Percentiles rank a stretch among this genome's conserved stretches.
phyloP scores from a whole-genome alignment of 371 early-diverging fungal genomes.

The Zychaea mexicana region DNA sequence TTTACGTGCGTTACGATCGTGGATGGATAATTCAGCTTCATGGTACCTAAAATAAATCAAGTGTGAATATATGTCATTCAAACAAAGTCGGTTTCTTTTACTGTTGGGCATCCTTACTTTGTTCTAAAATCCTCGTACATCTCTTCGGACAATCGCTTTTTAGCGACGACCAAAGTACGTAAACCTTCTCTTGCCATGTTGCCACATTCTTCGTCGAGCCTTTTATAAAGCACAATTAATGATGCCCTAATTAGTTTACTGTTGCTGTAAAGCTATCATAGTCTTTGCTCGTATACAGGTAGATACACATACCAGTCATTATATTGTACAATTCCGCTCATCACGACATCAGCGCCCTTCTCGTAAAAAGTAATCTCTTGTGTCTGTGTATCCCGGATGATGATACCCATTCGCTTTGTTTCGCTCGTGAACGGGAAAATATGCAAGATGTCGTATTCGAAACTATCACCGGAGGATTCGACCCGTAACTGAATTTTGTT shows the following conservation, averaged over 20 bases:
- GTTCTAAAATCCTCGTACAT: slow-evolving; percentile 67
- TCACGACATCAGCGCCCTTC: slow-evolving; percentile 99
- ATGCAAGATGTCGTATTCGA: slow-evolving; percentile 84
- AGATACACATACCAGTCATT: slow-evolving; percentile 86
- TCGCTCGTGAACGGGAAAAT: slow-evolving; percentile 98
- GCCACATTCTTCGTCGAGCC: slow-evolving; percentile 97
- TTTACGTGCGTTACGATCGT: slow-evolving; percentile 74
- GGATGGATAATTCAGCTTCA: slow-evolving; percentile 75
- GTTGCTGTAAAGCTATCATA: not conserved
- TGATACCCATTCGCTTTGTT: slow-evolving; percentile 99
- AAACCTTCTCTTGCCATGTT: slow-evolving; percentile 99
- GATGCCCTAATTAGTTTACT: not conserved
- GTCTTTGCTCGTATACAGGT: not conserved
- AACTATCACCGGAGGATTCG: slow-evolving; percentile 37
- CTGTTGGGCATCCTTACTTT: slow-evolving; percentile 22
- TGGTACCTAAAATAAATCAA: slow-evolving; percentile 48
- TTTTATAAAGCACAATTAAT: slow-evolving; percentile 9
- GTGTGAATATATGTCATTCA: not conserved
- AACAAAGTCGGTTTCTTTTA: no score
- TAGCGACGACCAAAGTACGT: slow-evolving; percentile 96
- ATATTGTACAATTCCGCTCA: slow-evolving; percentile 89
- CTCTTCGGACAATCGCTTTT: slow-evolving; percentile 81
- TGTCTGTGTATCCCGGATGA: slow-evolving; percentile 74
- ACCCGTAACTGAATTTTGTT: slow-evolving; percentile 73
- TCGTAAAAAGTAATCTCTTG: slow-evolving; percentile 84